Conservation (phyloP, 2,329 filamentous ascomycete species). For the Corynespora cassiicola region DNA sequence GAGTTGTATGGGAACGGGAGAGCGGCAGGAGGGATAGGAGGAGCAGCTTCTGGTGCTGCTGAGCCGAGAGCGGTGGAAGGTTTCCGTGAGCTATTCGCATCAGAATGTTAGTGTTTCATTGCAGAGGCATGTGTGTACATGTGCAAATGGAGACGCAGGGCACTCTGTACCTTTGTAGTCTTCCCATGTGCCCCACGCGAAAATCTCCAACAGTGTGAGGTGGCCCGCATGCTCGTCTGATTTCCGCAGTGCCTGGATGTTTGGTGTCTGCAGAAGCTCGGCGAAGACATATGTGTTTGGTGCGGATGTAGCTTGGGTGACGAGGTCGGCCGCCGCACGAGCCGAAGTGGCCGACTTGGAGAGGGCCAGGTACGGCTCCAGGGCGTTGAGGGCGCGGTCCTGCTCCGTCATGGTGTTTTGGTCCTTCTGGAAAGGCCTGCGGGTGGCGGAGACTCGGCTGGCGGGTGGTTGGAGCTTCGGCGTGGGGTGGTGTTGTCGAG, state of each 20-base stretch:
- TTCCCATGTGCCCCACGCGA: constrained; percentile 89
- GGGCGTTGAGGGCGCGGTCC: constrained; percentile 64
- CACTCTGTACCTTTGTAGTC: constrained; percentile 71
- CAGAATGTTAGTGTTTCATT: constrained; percentile 2
- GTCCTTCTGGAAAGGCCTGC: background rate
- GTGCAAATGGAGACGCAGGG: constrained; percentile 1
- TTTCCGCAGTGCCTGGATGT: constrained; percentile 74
- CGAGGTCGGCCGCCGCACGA: constrained; percentile 82
- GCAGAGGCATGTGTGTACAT: constrained; percentile 1
- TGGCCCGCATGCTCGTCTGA: constrained; percentile 69
- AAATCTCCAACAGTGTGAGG: constrained; percentile 80
- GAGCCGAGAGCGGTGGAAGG: constrained; percentile 74
- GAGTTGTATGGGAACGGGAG: constrained; percentile 67
- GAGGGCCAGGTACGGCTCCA: constrained; percentile 87
- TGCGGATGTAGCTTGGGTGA: constrained; percentile 86
- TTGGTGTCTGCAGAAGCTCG: constrained; percentile 83
- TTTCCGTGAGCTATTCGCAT: constrained; percentile 46
- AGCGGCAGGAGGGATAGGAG: constrained; percentile 89
- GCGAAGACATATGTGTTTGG: constrained; percentile 91
- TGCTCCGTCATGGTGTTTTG: constrained; percentile 69
- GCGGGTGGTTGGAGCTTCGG: constrained; percentile 1
- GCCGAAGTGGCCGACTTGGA: constrained; percentile 85
- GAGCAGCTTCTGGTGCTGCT: constrained; percentile 83
- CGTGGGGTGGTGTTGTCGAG: background rate
- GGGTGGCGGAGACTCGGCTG: background rate